phyloP scores from a whole-genome alignment of 176 grass and related monocot species.

The Musa beccarii region DNA sequence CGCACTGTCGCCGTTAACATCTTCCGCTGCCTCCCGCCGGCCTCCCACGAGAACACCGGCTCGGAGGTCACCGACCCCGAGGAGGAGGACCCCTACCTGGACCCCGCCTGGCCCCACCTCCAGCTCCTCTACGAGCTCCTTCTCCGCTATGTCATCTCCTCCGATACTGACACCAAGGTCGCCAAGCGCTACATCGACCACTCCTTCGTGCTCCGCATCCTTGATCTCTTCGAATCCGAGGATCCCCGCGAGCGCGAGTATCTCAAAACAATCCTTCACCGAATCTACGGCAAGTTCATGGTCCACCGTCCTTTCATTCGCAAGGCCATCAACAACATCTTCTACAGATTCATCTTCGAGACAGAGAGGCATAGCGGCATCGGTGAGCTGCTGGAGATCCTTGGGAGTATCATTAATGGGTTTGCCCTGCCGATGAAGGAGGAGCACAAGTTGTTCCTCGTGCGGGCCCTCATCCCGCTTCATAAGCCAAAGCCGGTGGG shows the following conservation, averaged over 20 bases:
- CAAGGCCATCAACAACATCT: constrained; percentile 20
- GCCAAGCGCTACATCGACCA: constrained; percentile 20
- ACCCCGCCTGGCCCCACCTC: constrained; percentile 10
- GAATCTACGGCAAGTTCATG: constrained; percentile 19
- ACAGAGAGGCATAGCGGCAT: constrained; percentile 13
- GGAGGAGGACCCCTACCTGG: constrained; percentile 14
- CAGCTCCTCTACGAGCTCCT: constrained; percentile 19
- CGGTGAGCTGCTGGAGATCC: constrained; percentile 13
- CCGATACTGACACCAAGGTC: constrained; percentile 17
- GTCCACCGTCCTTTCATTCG: constrained; percentile 21
- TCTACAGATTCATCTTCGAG: constrained; percentile 18
- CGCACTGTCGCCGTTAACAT: constrained; percentile 6
- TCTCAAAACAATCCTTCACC: constrained; percentile 19
- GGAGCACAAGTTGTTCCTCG: constrained; percentile 17
- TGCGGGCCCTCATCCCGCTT: constrained; percentile 6
- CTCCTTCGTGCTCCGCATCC: constrained; percentile 15
- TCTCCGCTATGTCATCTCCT: constrained; percentile 14
- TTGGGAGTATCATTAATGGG: constrained; percentile 18
- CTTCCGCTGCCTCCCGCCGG: constrained; percentile 8
- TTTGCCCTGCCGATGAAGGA: constrained; percentile 18
- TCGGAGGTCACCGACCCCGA: constrained; percentile 13
- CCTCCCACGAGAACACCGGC: constrained; percentile 15
- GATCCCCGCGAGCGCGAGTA: constrained; percentile 20
- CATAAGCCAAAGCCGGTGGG: constrained; percentile 12
- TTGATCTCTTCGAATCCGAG: constrained; percentile 14